phyloP scores from a whole-genome alignment of 2,329 filamentous ascomycete genomes.

The Botryotinia convoluta region DNA sequence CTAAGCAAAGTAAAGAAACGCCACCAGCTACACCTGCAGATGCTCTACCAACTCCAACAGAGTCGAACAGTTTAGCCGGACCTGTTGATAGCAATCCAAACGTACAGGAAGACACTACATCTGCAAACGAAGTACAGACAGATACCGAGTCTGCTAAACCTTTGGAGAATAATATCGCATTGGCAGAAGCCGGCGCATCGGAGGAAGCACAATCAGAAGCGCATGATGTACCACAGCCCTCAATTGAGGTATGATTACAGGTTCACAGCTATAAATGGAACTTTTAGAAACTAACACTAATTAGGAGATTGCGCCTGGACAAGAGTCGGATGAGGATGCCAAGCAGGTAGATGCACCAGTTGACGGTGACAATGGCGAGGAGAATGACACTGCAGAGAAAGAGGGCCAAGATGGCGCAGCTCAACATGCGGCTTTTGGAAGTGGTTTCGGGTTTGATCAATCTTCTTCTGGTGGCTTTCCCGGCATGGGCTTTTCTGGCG shows the following conservation, averaged over 20 bases:
- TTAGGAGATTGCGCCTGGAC: slow-evolving; percentile 38
- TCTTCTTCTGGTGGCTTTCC: slow-evolving; percentile 38
- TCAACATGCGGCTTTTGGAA: slow-evolving; percentile 30
- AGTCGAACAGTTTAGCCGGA: slow-evolving; percentile 27
- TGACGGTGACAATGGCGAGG: slow-evolving; percentile 23
- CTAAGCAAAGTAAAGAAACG: slow-evolving; percentile 41
- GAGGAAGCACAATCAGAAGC: slow-evolving; percentile 30
- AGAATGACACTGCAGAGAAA: slow-evolving; percentile 22
- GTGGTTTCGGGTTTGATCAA: slow-evolving; percentile 45
- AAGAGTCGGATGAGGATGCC: slow-evolving; percentile 34
- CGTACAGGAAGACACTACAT: slow-evolving; percentile 20
- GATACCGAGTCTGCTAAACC: not conserved
- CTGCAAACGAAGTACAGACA: slow-evolving; percentile 19
- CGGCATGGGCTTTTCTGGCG: slow-evolving; percentile 52
- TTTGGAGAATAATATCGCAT: slow-evolving; percentile 22
- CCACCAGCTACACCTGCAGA: slow-evolving; percentile 38
- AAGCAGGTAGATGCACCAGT: slow-evolving; percentile 25
- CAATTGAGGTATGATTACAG: slow-evolving; percentile 39
- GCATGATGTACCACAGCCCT: slow-evolving; percentile 41
- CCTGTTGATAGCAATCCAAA: slow-evolving; percentile 28
- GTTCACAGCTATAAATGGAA: not conserved
- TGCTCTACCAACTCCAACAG: slow-evolving; percentile 25
- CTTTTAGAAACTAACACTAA: slow-evolving; percentile 24
- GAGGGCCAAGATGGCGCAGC: slow-evolving; percentile 23
- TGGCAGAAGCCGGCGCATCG: slow-evolving; percentile 18